Evolutionary conservation across 2,329 filamentous ascomycete species (phyloP), one percentile per base, ranked within the genome.

Genomic region (Stachybotrys echinatus): DNA sequence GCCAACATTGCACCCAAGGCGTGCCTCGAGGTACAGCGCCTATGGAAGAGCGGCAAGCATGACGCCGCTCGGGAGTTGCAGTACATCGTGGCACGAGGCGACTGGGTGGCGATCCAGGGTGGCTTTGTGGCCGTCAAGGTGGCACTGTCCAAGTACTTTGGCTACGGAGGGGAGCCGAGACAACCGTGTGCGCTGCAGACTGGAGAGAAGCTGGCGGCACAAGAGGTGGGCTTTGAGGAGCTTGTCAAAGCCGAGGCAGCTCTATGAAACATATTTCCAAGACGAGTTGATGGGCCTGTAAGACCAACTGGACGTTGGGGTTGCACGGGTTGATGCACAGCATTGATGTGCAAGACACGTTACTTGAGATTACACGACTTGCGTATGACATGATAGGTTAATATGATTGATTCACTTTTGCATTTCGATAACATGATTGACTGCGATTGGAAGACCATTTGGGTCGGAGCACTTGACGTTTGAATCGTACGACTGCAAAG

Each of bases 71-170:
- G 77, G 48, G 74, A 76, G 56, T 63, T 88, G 59, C 87, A 88
- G 65, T 80, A 75, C 34, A 65, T 85, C 23, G 76, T 89, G 20
- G 84, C 84, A 1, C 70, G 77, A 31, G 85, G 82, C 20, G 85
- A 89, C 66, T 88, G 85, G 85, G 77, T 76, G 1, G 82, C 82
- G 44, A 88, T 87, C 53, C 76, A 86, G 59, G 82, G 83, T 14
- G 85, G 85, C 1, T 81, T 88, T 55, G 77, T 87, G 23, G 83
- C 83, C 4, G 85, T 85, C 53, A 89, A 89, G 72, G 78, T 80
- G 43, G 84, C 75, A 2, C 63, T 89, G 61, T 71, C 83, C 62
- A 71, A 74, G 23, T 83, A 82, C 63, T 80, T 77, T 55, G 81
- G 80, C 7, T 89, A 89, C 58, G 85, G 83, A 20, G 85, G 77